Evolutionary conservation across 2,329 filamentous ascomycete species (phyloP).

Genomic region (Penicillium sp.): DNA sequence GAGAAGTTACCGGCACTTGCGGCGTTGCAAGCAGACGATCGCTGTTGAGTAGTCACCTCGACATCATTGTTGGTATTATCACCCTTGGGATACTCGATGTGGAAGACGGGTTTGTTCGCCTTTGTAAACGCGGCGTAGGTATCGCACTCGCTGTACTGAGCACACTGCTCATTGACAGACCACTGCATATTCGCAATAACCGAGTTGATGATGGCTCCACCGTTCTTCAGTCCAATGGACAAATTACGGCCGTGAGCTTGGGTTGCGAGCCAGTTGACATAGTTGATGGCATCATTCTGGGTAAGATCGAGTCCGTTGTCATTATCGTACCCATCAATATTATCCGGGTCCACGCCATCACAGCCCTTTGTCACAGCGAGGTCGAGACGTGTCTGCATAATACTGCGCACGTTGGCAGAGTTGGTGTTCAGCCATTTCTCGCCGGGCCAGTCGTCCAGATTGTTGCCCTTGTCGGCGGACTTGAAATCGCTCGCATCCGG

Average conservation of each 20-base stretch:
- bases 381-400: conserved; percentile 62
- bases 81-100: conserved; percentile 67
- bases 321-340: conserved; percentile 66
- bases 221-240: conserved; percentile 68
- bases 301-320: conserved; percentile 62
- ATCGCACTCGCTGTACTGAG: conserved; percentile 59
- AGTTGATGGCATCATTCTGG: conserved; percentile 55
- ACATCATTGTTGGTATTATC: conserved; percentile 39
- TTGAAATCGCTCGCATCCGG: conserved; percentile 58
- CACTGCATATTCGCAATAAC: conserved; percentile 59
- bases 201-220: conserved; percentile 55
- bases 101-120: conserved; percentile 66
- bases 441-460: conserved; percentile 62
- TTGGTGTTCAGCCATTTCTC: conserved; percentile 66
- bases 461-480: conserved; percentile 55
- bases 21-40: conserved; percentile 49
- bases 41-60: conserved; percentile 32
- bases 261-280: conserved; percentile 59
- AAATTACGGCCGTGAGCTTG: conserved; percentile 56
- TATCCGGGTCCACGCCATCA: conserved; percentile 69
- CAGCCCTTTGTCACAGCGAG: conserved; percentile 62
- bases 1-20: conserved; percentile 54
- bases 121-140: conserved; percentile 58
- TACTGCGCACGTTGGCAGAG: conserved; percentile 58
- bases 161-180: conserved; percentile 69